Base-by-base conservation (phyloP, 2,329 filamentous ascomycete species). In the Huntiella moniliformis region DNA sequence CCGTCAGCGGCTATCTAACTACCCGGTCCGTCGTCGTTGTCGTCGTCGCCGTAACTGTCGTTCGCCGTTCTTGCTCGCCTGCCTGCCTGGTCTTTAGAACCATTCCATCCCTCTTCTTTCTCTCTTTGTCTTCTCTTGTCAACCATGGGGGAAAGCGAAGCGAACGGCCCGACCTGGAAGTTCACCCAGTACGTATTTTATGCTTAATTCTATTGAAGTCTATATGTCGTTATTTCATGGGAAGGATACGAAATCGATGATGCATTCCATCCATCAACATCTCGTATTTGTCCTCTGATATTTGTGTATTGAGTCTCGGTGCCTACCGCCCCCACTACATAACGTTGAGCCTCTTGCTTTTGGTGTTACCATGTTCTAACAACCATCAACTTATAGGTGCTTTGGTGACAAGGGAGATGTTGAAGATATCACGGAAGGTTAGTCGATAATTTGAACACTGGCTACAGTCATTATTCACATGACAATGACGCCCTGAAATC, bases 361-460 rank as follows among this genome's bases (percentile, higher is more conserved):
- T 36, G 32, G 18, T 38, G 22, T 31, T n/a, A 17, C 8, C 13
- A 4, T 38, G 22, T 51, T n/a, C 47, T 45, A 33, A 45, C 38
- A 37, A 28, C 43, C 42, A 22, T 33, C 55, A 52, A 50, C 44
- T 37, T 48, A 50, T 58, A 96, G 88, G 70, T 96, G 91, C 71
- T 98, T 98, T 67, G 91, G 91, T 65, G 91, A 98, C 69, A 98
- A 98, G 68, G 91, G 91, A 56, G 91, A 98, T 68, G 88, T 98
- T 54, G 91, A 96, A 65, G 87, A 95, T 63, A 95, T 95, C 63
- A 95, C 87, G 65, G 87, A 95, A 79, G 83, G 84, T 87, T 70
- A 57, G 64, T 42, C 6, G 13, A 42, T 2, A 34, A 5, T 16
- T 31, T 13, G 6, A 10, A 28, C 22, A 28, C 22, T 3, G 6